Evolutionary conservation across 2,329 filamentous ascomycete genomes (phyloP), one percentile per base, ranked within the genome.

Genomic region (Eutypella sp.): DNA sequence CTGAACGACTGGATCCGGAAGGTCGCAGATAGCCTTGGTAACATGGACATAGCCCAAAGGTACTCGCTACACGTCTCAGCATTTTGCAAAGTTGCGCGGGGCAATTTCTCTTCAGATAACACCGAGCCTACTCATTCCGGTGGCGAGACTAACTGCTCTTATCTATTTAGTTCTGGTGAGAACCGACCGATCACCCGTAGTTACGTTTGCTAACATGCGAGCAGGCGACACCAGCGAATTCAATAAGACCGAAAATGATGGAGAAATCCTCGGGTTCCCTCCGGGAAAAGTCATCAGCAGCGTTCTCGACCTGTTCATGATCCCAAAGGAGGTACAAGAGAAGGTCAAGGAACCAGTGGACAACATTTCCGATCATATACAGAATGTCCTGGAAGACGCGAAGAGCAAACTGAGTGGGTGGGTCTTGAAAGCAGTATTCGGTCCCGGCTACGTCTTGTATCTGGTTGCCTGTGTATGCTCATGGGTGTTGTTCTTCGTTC

Each of bases 341-440:
- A 45, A 45, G 19, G 18, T 45, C 6, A 27, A 25, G 11, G 42
- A 45, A 6, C 42, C 42, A 4, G 40, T 45, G 8, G 42, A 45
- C 19, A 40, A 45, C 15, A 31, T 25, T 13, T 24, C 36, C 34
- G 39, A 45, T 13, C 16, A 37, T 19, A 19, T 40, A 7, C 42
- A 45, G 36, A 33, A 18, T 7, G 13, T 44, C 8, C 19, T 44
- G 11, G 31, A 44, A 29, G 41, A 19, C 16, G 36, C 42, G 2
- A 24, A 13, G 15, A 24, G 24, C 24, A 39, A n/a, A n/a, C n/a
- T n/a, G n/a, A n/a, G n/a, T n/a, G n/a, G n/a, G n/a, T n/a, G n/a
- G n/a, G n/a, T n/a, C n/a, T n/a, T n/a, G n/a, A n/a, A n/a, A n/a
- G n/a, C n/a, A n/a, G n/a, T n/a, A 7, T 44, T 36, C 20, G 19